Base-by-base conservation (phyloP, 768 basidiomycete genomes). In the Tulasnella sp. region DNA sequence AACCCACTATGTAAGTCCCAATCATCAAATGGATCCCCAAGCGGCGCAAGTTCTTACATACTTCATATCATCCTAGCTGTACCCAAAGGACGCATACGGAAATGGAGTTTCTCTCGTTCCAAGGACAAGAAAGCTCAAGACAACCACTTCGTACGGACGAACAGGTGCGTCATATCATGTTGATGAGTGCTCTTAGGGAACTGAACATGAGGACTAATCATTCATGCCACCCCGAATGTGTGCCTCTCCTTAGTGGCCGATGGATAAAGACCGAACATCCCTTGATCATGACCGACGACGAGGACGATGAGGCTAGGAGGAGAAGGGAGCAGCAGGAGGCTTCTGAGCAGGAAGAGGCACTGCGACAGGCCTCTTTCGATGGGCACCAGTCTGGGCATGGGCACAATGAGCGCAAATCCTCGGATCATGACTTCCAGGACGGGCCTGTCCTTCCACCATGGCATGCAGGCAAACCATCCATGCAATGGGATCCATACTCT, bases 221-320 rank as follows among this genome's bases (percentile, higher is more conserved):
- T 15, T 38, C 34, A 38, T 38, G 7, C 7, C 34, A 15, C 15
- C 34, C 34, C 34, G 15, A 38, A 7, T 7, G 5, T 38, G 34
- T 38, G 15, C 34, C 34, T 38, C 15, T 15, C 34, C 15, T 38
- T 46, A 49, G 48, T 15, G 57, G 57, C 15, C 46, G 49, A 19
- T 59, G 57, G 57, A 46, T 59, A 21, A 59, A 59, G 48, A 50
- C 57, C 45, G 57, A 59, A 29, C 46, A 49, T 48, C 46, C 46
- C 11, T 34, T 59, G 31, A 56, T 56, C 41, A 29, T 43, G 41
- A 56, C 54, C 43, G 54, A 56, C 44, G 54, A 56, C 54, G 54
- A 56, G 38, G 54, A 56, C 42, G 54, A 56, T 43, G 54, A 56
- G 42, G 54, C 54, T 56, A 34, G 54, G n/a, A 56, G 54, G 29